Evolutionary conservation across 2,329 filamentous ascomycete genomes (phyloP).

Genomic region (Malbranchea zuffiana): DNA sequence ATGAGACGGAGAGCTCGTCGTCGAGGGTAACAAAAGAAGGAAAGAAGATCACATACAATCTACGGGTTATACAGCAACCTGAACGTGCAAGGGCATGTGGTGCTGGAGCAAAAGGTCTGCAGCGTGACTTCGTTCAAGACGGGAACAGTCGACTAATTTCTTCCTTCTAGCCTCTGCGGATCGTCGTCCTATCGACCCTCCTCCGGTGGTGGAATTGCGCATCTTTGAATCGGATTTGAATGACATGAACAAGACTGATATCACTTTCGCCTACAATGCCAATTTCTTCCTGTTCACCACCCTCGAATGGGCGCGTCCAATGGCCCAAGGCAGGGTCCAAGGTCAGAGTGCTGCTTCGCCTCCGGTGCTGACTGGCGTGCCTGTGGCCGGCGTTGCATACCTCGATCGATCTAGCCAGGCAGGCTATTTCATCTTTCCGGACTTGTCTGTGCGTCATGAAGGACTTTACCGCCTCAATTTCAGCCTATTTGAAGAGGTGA

Average conservation of each 20-base stretch:
- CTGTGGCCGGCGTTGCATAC: constrained; percentile 91
- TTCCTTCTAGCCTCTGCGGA: constrained; percentile 62
- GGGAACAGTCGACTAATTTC: constrained; percentile 4
- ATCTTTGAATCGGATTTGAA: constrained; percentile 58
- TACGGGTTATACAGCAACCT: constrained; percentile 86
- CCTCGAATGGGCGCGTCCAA: constrained; percentile 70
- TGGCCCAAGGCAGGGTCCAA: constrained; percentile 68
- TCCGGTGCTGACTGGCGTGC: constrained; percentile 84
- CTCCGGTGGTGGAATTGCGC: constrained; percentile 82
- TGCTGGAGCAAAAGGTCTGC: constrained; percentile 77
- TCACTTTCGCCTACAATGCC: constrained; percentile 86
- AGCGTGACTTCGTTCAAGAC: neutral
- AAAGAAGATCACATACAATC: constrained; percentile 64
- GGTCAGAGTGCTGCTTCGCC: constrained; percentile 56
- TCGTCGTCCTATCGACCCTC: constrained; percentile 84
- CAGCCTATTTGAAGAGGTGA: constrained; percentile 86
- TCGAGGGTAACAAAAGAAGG: constrained; percentile 60
- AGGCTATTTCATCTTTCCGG: constrained; percentile 96
- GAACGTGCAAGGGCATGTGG: constrained; percentile 90
- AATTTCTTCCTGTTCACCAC: constrained; percentile 97
- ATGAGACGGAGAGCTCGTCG: constrained; percentile 45
- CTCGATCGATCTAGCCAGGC: constrained; percentile 69
- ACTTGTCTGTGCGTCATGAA: constrained; percentile 90
- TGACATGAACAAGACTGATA: constrained; percentile 52
- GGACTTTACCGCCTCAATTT: constrained; percentile 86